Evolutionary conservation across 169 alveolate species (phyloP), one percentile per base, ranked within the genome.

Genomic region (Theileria annulata): DNA sequence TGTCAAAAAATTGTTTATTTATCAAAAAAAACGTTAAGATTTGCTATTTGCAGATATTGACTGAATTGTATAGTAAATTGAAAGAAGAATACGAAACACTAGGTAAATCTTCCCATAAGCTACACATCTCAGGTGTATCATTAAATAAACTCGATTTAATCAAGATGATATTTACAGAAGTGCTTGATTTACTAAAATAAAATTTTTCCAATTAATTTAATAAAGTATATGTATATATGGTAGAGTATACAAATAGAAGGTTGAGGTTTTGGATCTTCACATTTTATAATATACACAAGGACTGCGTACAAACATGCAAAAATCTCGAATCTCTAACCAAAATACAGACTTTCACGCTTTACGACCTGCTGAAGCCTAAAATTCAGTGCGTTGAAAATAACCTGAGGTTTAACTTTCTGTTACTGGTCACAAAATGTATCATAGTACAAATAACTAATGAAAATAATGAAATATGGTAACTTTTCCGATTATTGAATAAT

Each of bases 171-270:
- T 2, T 62, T 31, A 23, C 42, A 42, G 76, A 68, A 30, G 58
- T 68, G 76, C 17, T 49, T 23, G 62, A 17, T 68, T 58, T 68
- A n/a, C 3, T 62, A 19, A 37, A 58, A 62, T 37, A 62, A 33
- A 30, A 21, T 28, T 62, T 58, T 58, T 25, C 30, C n/a, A n/a
- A 25, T 58, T 25, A 58, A 58, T 58, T 58, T 58, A 58, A 6
- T 3, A 28, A 19, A 5, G 4, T 62, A 62, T 12, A 23, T 37
- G 2, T 62, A 28, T 28, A 37, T 47, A 62, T 62, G 71, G 10
- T 21, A 21, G 71, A 62, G 23, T 62, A 62, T 37, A 62, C 19
- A 23, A 31, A n/a, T 30, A 62, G 71, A 62, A 62, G 48, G 48
- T 15, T 62, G 13, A 15, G 71, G n/a, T 30, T 1, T 30, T 27